phyloP scores from a whole-genome alignment of 2,329 filamentous ascomycete genomes.

The Helicocarpus griseus region DNA sequence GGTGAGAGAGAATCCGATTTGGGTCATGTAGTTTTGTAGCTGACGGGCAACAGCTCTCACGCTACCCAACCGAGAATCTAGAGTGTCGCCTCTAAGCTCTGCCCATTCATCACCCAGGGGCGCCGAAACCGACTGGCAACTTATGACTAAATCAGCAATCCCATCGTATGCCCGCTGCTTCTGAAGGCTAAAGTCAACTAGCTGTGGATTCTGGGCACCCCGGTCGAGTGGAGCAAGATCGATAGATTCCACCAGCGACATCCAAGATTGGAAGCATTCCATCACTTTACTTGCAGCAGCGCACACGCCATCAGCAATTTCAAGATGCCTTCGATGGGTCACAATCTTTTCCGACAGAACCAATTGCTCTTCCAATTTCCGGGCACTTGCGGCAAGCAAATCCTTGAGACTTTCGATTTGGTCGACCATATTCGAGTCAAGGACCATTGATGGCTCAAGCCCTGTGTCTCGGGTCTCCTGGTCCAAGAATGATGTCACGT shows the following conservation, averaged over 20 bases:
- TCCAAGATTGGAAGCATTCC: constrained; percentile 83
- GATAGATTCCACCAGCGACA: constrained; percentile 82
- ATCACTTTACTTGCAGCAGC: constrained; percentile 67
- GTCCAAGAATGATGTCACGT: constrained; percentile 68
- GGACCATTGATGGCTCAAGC: constrained; percentile 59
- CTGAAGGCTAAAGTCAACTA: constrained; percentile 77
- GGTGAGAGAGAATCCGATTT: constrained; percentile 80
- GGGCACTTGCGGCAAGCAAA: constrained; percentile 74
- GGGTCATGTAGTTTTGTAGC: constrained; percentile 75
- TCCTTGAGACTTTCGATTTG: constrained; percentile 77
- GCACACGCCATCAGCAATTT: constrained; percentile 75
- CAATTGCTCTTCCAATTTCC: constrained; percentile 78
- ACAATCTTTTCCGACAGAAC: constrained; percentile 70
- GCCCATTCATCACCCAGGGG: constrained; percentile 94
- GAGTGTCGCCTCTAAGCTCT: constrained; percentile 76
- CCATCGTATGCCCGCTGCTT: constrained; percentile 94
- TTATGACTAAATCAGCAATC: constrained; percentile 76
- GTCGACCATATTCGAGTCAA: constrained; percentile 71
- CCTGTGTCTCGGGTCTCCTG: constrained; percentile 62
- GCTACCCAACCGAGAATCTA: constrained; percentile 76
- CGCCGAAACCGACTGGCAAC: constrained; percentile 83
- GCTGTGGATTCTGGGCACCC: constrained; percentile 70
- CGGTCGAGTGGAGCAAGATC: constrained; percentile 72
- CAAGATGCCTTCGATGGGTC: constrained; percentile 64
- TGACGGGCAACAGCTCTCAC: constrained; percentile 69